Evolutionary conservation across 2,329 filamentous ascomycete species (phyloP), one percentile per base, ranked within the genome.

Genomic region (Stenocarpella maydis): DNA sequence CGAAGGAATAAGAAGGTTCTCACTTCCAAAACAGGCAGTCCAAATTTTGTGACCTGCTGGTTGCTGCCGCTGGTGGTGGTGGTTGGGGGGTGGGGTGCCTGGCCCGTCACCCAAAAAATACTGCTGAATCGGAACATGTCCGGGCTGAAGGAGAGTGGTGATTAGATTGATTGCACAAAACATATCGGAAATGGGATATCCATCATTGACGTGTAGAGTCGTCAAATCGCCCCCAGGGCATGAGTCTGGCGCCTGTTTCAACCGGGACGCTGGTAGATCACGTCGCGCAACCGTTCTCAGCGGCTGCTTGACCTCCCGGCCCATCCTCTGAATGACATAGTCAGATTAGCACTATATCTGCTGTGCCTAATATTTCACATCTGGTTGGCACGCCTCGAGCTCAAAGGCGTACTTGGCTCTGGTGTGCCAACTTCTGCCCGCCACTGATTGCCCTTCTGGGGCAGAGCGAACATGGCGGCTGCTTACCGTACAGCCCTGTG

Each of bases 91-190:
- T 26, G 41, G 37, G 21, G 54, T 58, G 45, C 39, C 54, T 45
- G 24, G 19, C n/a, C 17, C 14, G 31, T 43, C 17, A 21, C 24
- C 39, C 54, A 60, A n/a, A n/a, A n/a, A n/a, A 60, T 60, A 19
- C 37, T 21, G 54, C 54, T 60, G 37, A 60, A 60, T 45, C 4
- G 37, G 54, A 58, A 28, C 10, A 14, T 31, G 21, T 60, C 31
- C 24, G 45, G 54, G 54, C 54, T 60, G 54, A 60, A 60, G 54
- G 21, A 43, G 17, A 43, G 17, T 31, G 54, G 24, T 14, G 3
- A 4, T 60, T 43, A 60, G 10, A 60, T 60, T 60, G 17, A 60
- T 60, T 60, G 17, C 54, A 60, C 21, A 10, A 12, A 60, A 10
- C 54, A n/a, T 21, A 37, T 37, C 34, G 9, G 34, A 37, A 31